phyloP scores from a whole-genome alignment of 805 yeast species.

The Wickerhamomyces bovis region DNA sequence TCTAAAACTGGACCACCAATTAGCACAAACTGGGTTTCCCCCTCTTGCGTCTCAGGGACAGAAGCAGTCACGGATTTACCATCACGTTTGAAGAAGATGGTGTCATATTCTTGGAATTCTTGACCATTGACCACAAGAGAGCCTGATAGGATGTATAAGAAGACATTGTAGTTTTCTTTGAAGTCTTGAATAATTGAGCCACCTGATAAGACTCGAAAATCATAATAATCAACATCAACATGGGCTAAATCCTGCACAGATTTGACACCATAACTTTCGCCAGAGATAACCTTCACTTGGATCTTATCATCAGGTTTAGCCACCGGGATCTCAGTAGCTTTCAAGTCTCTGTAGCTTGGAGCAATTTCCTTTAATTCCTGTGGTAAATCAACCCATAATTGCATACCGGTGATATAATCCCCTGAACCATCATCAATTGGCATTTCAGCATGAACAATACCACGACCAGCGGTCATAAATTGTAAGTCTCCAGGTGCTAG shows the following conservation, averaged over 20 bases:
- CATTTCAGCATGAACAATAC: slow-evolving; percentile 82
- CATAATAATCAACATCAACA: slow-evolving; percentile 74
- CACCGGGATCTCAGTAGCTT: slow-evolving; percentile 62
- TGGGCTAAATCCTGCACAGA: slow-evolving; percentile 71
- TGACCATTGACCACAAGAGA: slow-evolving; percentile 41
- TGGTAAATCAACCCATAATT: slow-evolving; percentile 85
- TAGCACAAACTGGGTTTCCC: slow-evolving; percentile 57
- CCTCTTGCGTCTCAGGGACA: slow-evolving; percentile 35
- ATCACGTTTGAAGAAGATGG: slow-evolving; percentile 61
- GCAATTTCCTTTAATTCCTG: slow-evolving; percentile 50
- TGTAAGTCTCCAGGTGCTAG: slow-evolving; percentile 80
- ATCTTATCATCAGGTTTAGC: slow-evolving; percentile 61
- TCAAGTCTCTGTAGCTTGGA: slow-evolving; percentile 77
- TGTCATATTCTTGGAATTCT: slow-evolving; percentile 38
- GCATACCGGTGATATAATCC: slow-evolving; percentile 61
- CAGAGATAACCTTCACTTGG: slow-evolving; percentile 67
- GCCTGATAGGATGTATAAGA: slow-evolving; percentile 65
- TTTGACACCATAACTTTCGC: slow-evolving; percentile 69
- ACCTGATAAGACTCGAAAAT: slow-evolving; percentile 58
- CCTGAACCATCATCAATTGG: slow-evolving; percentile 51
- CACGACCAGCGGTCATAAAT: slow-evolving; percentile 91
- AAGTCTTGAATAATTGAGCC: slow-evolving; percentile 56
- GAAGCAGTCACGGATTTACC: slow-evolving; percentile 57
- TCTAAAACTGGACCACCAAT: slow-evolving; percentile 70
- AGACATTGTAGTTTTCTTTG: slow-evolving; percentile 59